A percentile compares a stretch with the other conserved stretches of the same genome.
Evolutionary conservation across 2,329 filamentous ascomycete species (phyloP).

Genomic region (Paecilomyces niveus): DNA sequence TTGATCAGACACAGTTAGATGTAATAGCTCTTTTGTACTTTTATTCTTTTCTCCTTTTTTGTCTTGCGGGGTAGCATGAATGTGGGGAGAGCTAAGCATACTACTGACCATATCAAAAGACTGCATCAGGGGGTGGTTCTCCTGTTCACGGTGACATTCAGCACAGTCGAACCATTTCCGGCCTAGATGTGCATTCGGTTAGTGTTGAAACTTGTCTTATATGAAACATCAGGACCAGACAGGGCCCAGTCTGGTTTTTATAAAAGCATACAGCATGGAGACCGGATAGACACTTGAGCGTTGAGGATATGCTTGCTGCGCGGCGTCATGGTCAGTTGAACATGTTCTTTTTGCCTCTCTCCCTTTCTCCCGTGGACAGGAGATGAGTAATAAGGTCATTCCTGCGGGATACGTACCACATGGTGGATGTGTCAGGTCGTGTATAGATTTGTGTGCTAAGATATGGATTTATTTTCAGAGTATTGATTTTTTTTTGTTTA

Average conservation of each 20-base stretch:
- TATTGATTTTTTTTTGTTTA: neutral
- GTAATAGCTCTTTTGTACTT: neutral
- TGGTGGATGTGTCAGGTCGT: neutral
- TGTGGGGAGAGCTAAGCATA: neutral
- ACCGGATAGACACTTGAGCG: constrained; percentile 92
- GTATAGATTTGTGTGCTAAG: neutral
- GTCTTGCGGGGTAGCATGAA: neutral
- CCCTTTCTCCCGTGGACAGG: neutral
- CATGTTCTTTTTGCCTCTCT: neutral
- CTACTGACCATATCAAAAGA: constrained; percentile 66
- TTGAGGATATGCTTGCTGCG: constrained; percentile 94
- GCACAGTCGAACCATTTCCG: constrained; percentile 98
- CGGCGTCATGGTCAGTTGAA: neutral
- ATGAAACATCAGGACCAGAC: neutral
- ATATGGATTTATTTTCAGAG: neutral
- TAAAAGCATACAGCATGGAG: constrained; percentile 72
- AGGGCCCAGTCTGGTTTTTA: neutral
- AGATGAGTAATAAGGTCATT: neutral
- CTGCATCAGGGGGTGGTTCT: constrained; percentile 69
- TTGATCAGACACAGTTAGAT: neutral
- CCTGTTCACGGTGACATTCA: constrained; percentile 80
- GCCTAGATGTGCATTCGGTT: constrained; percentile 44
- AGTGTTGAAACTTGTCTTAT: neutral
- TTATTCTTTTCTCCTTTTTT: neutral
- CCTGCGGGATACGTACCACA: neutral